Evolutionary conservation across 345 rosid species (phyloP).

Genomic region (Euphorbia tirucalli): DNA sequence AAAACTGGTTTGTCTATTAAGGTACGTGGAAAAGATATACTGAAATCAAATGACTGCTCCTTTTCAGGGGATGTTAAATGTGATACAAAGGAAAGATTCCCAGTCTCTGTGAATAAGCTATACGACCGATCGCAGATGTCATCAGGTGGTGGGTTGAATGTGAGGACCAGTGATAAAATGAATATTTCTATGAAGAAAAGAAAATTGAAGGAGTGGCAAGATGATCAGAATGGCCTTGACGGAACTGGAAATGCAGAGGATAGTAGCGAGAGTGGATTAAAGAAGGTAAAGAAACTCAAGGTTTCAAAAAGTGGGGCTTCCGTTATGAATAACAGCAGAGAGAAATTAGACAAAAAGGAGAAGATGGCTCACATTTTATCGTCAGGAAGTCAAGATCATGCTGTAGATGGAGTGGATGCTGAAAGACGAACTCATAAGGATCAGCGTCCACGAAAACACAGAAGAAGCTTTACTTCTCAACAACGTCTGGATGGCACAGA

Average conservation of each 20-base stretch:
- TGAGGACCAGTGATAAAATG: slow-evolving; percentile 29
- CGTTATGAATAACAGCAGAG: slow-evolving; percentile 21
- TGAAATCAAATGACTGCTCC: slow-evolving; percentile 24
- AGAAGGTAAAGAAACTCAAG: slow-evolving; percentile 37
- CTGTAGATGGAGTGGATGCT: slow-evolving; percentile 32
- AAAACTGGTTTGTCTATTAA: slow-evolving; percentile 21
- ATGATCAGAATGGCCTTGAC: slow-evolving; percentile 29
- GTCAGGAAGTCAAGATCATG: slow-evolving; percentile 25
- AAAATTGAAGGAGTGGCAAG: slow-evolving; percentile 38
- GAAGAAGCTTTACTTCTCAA: slow-evolving; percentile 20
- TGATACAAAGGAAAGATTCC: slow-evolving; percentile 33
- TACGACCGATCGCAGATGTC: slow-evolving; percentile 40
- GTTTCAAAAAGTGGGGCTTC: slow-evolving; percentile 26
- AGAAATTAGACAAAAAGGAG: slow-evolving; percentile 21
- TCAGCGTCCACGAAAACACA: slow-evolving; percentile 18
- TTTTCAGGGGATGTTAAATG: slow-evolving; percentile 31
- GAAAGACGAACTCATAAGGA: slow-evolving; percentile 27
- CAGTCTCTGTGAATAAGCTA: slow-evolving; percentile 33
- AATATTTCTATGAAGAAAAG: slow-evolving; percentile 39
- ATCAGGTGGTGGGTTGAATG: slow-evolving; percentile 39
- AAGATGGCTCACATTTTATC: slow-evolving; percentile 3
- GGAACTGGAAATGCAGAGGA: slow-evolving; percentile 30
- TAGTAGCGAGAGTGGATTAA: slow-evolving; percentile 29
- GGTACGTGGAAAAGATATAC: slow-evolving; percentile 24
- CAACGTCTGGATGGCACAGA: slow-evolving; percentile 24